Conservation (phyloP, 257 asterid genomes). For the Solanum medicagineum region DNA sequence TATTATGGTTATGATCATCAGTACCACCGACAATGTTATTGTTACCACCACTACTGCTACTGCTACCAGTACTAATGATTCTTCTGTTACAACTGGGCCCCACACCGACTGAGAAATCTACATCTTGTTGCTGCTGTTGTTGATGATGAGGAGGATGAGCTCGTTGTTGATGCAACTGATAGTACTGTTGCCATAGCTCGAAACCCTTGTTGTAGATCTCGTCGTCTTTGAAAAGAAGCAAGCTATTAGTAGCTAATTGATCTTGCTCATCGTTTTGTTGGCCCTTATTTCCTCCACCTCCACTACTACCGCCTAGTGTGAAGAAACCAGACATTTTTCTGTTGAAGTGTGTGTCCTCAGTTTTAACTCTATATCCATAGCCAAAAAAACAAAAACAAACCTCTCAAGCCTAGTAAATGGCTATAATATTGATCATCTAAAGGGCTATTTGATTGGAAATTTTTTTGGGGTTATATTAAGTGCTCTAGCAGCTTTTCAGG, state of each 20-base stretch:
- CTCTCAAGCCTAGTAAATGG: neutral
- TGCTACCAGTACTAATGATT: slow-evolving; percentile 7
- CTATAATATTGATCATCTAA: neutral
- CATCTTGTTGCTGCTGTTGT: slow-evolving; percentile 18
- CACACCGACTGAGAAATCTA: slow-evolving; percentile 26
- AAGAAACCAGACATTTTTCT: slow-evolving; percentile 65
- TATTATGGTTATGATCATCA: slow-evolving; percentile 9
- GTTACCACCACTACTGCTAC: slow-evolving; percentile 9
- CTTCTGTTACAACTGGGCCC: slow-evolving; percentile 26
- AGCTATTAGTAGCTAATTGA: slow-evolving; percentile 14
- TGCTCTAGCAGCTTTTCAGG: slow-evolving; percentile 15
- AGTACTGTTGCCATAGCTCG: slow-evolving; percentile 67
- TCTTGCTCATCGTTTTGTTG: slow-evolving; percentile 7
- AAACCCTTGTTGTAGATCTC: slow-evolving; percentile 85
- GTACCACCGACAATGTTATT: slow-evolving; percentile 1
- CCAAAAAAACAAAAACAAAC: neutral
- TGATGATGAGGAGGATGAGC: slow-evolving; percentile 7
- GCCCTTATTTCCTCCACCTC: slow-evolving; percentile 6
- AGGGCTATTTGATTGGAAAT: neutral
- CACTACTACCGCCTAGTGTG: slow-evolving; percentile 33
- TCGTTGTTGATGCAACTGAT: slow-evolving; percentile 40
- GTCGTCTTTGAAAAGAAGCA: slow-evolving; percentile 44
- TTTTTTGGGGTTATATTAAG: slow-evolving; percentile 12
- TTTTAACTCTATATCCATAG: slow-evolving; percentile 35
- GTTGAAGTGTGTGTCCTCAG: slow-evolving; percentile 17